phyloP scores from a whole-genome alignment of 805 yeast genomes.

The Lachancea nothofagi region DNA sequence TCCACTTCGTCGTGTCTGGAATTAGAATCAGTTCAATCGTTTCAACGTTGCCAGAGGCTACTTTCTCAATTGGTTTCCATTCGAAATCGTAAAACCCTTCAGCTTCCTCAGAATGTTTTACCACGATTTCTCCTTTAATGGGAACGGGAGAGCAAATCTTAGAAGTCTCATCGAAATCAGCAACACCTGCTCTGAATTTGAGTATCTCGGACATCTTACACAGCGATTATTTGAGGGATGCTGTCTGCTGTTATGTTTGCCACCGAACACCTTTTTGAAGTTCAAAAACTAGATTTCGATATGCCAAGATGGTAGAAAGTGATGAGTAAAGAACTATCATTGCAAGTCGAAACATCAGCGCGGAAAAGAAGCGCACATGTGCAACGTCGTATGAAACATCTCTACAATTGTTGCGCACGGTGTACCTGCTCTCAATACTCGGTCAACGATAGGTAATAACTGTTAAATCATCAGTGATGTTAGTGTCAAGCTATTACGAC shows the following conservation, averaged over 20 bases:
- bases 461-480: no score
- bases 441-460: no score
- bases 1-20: slow-evolving; percentile 81
- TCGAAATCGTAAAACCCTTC: slow-evolving; percentile 32
- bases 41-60: slow-evolving; percentile 22
- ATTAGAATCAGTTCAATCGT: slow-evolving; percentile 53
- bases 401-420: no score
- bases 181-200: slow-evolving; percentile 60
- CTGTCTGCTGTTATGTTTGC: no score
- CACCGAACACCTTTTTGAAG: no score
- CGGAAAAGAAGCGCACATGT: no score
- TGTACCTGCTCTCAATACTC: no score
- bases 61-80: slow-evolving; percentile 30
- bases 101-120: slow-evolving; percentile 31
- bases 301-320: background rate
- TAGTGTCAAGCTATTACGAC: no score
- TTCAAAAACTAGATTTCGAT: background rate
- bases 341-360: no score
- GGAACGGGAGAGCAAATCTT: slow-evolving; percentile 53
- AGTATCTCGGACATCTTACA: slow-evolving; percentile 9
- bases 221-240: background rate
- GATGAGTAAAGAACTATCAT: no score
- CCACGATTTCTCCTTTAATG: slow-evolving; percentile 43
- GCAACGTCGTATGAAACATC: no score
- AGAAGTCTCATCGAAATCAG: slow-evolving; percentile 51